Base-by-base conservation (phyloP, 2,329 filamentous ascomycete species). In the Colletotrichum kahawae region DNA sequence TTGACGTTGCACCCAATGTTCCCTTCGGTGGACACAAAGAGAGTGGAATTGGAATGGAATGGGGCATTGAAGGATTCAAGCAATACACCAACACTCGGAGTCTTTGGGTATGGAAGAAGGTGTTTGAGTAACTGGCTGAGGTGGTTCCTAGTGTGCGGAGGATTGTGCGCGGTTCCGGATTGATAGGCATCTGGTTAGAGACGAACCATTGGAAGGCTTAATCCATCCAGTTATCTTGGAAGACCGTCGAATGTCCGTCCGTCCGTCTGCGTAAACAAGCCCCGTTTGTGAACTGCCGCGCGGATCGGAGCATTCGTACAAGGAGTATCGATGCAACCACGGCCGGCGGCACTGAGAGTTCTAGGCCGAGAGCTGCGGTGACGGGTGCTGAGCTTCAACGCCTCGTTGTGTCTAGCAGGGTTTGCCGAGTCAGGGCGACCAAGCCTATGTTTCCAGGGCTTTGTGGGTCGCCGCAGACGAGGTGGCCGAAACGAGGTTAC, bases 21-120 rank as follows among this genome's bases (percentile, higher is more conserved):
- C 84, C 88, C 0, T 90, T 88, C 76, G 87, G 87, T 1, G 89
- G 90, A 0, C 85, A 88, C 78, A 90, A 91, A 81, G 77, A 86
- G 38, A 90, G 88, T 65, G 89, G 88, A 0, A 78, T 90, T 2
- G 89, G 89, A 0, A 83, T 83, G 70, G 88, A 91, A 67, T 87
- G 81, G 78, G 86, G 86, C 1, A 36, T 84, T n/a, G 82, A 82
- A 18, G 84, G 84, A 0, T 76, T 86, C 48, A 83, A 82, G 78
- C 76, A 77, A 12, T 85, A 78, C 74, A 82, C 80, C 48, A 83
- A 84, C 60, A 70, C 79, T 5, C 79, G 78, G 68, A 78, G 78
- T 12, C 63, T 81, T 14, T 79, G 79, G 78, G 76, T 80, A 12
- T 79, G 78, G 78, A 80, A 80, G 74, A 78, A 76, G 71, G 62